These are phyloP conservation scores for Nadsonia commutata DNA, from an alignment of 1,139 yeast species.

Conservation along the genomic window DNA sequence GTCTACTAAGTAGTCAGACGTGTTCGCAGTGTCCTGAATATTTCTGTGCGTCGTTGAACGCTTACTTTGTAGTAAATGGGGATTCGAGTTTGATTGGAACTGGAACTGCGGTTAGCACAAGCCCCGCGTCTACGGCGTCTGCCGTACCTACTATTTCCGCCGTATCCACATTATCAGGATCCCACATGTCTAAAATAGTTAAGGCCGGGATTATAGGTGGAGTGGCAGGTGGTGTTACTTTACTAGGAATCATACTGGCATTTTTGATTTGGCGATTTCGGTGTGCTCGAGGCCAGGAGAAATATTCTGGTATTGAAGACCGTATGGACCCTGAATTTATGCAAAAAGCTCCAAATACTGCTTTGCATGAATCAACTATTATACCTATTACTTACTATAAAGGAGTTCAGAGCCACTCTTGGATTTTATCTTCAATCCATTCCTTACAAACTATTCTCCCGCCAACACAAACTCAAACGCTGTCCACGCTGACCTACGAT, in stretches of 20 bases:
- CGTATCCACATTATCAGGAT: neutral
- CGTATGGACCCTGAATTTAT: too few relatives aligned
- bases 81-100: neutral
- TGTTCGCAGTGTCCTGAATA: neutral
- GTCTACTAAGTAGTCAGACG: neutral
- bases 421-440: too few relatives aligned
- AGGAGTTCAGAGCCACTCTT: too few relatives aligned
- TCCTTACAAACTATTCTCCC: neutral
- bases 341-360: too few relatives aligned
- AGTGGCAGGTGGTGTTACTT: neutral
- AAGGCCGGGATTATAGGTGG: neutral
- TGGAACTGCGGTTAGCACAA: neutral
- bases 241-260: neutral
- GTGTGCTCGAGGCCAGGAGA: neutral
- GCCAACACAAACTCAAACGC: neutral
- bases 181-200: neutral
- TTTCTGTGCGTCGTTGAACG: neutral
- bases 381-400: too few relatives aligned
- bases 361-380: too few relatives aligned
- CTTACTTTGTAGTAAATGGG: neutral
- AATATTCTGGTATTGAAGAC: too few relatives aligned
- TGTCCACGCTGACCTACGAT: neutral
- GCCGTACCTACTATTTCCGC: too few relatives aligned
- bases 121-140: too few relatives aligned
- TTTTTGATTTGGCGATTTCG: neutral